These are phyloP conservation scores for Capillidium heterosporum DNA, from an alignment of 371 early-diverging fungal species.

Conservation along the genomic window DNA sequence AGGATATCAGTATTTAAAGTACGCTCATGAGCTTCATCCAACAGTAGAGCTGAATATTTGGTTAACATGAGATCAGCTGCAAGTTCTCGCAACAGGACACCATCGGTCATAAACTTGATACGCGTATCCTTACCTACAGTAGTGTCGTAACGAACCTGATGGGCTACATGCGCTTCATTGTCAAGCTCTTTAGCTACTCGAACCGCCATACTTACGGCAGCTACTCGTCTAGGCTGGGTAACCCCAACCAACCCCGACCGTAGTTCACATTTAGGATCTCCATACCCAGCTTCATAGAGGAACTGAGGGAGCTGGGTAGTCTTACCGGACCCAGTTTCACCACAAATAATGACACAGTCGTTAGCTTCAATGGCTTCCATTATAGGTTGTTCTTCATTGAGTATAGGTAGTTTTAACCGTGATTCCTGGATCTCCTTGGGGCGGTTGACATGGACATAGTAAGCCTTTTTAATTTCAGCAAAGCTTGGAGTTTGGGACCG, in stretches of 20 bases:
- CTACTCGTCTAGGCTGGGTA: conserved; percentile 99
- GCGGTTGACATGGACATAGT: conserved; percentile 64
- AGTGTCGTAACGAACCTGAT: conserved; percentile 86
- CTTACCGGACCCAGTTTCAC: conserved; percentile 98
- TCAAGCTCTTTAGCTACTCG: conserved; percentile 81
- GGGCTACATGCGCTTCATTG: conserved; percentile 30
- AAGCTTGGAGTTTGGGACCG: neutral
- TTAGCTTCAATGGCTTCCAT: conserved; percentile 20
- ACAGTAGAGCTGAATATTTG: conserved; percentile 86
- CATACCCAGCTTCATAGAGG: conserved; percentile 91
- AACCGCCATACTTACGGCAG: conserved; percentile 92
- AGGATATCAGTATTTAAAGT: conserved; percentile 95
- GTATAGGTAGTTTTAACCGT: conserved; percentile 69
- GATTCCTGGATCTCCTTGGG: conserved; percentile 48
- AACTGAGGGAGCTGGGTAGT: conserved; percentile 98
- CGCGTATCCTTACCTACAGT: conserved; percentile 52
- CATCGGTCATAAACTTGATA: conserved; percentile 98
- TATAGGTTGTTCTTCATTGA: conserved; percentile 69
- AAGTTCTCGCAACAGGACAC: conserved; percentile 91
- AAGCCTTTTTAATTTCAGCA: conserved; percentile 10
- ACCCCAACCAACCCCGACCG: conserved; percentile 87
- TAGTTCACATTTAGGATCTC: conserved; percentile 48
- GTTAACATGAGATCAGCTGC: conserved; percentile 71
- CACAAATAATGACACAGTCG: conserved; percentile 78
- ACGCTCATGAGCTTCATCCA: conserved; percentile 99